Base-by-base conservation (phyloP, 331 rosid genomes). In the Rhamnella rubrinervis region DNA sequence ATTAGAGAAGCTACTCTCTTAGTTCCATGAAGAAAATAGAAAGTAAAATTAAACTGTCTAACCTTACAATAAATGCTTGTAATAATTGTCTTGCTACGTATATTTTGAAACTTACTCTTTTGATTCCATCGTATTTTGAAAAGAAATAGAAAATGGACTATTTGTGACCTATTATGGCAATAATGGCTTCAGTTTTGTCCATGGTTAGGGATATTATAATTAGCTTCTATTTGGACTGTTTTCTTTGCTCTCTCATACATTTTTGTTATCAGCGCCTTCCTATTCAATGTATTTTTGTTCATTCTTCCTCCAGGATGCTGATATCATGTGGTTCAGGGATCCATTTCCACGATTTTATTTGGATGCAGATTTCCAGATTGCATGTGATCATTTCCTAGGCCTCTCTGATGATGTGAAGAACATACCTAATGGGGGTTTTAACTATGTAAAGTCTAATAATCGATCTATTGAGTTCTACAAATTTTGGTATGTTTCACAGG, bases 271-370 rank as follows among this genome's bases (percentile, higher is more conserved):
- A 12, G 6, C 20, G 9, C 10, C 40, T 65, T 11, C 58, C 14
- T 46, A 40, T 49, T 65, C 57, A 72, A 38, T 55, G 62, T 40
- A 58, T 13, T 66, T 21, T 4, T 49, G 44, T 50, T 31, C 68
- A 37, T 7, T 68, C 53, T 58, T 40, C 65, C 67, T 67, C 50
- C 88, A 95, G 97, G 98, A 95, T 89, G 97, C 89, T 49, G 98
- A 95, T 82, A 46, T 89, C 80, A 91, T 95, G 98, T 93, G 98
- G 98, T 85, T 93, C 80, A 85, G 97, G 82, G 76, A 93, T 64
- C 98, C 98, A 46, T 91, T 93, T 84, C 98, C 96, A 15, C 77
- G n/a, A 66, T 87, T 93, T 79, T 72, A 85, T 63, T 51, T 16
- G n/a, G 86, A 84, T 73, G 97, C 86, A 23, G 98, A 93, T 82